These are phyloP conservation scores for Fagus sylvatica DNA, from an alignment of 306 rosid species.

Conservation along the genomic window DNA sequence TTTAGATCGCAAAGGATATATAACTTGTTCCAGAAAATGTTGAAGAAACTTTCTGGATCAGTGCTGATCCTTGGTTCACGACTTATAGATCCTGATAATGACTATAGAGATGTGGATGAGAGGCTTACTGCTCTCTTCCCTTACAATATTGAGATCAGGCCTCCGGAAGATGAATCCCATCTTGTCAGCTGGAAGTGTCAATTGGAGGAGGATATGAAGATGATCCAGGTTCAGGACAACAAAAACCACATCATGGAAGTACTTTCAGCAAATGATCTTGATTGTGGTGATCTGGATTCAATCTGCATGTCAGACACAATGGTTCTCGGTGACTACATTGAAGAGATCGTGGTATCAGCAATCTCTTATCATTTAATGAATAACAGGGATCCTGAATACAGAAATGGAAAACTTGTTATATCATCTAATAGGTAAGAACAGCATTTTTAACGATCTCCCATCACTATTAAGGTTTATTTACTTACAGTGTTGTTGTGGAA, in stretches of 20 bases:
- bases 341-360: constrained; percentile 95
- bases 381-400: constrained; percentile 83
- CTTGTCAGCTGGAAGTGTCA: constrained; percentile 90
- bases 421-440: constrained; percentile 64
- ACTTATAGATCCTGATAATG: constrained; percentile 52
- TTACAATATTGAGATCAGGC: constrained; percentile 75
- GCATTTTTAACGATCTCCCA: constrained; percentile 7
- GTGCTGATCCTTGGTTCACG: constrained; percentile 86
- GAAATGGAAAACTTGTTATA: constrained; percentile 85
- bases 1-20: constrained; percentile 65
- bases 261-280: constrained; percentile 90
- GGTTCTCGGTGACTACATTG: constrained; percentile 79
- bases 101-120: constrained; percentile 63
- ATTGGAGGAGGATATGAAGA: constrained; percentile 88
- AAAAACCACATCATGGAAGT: constrained; percentile 88
- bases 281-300: constrained; percentile 80
- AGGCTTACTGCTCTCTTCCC: constrained; percentile 68
- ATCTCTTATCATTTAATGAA: constrained; percentile 87
- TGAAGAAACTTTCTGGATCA: constrained; percentile 73
- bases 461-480: not conserved
- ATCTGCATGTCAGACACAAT: constrained; percentile 77
- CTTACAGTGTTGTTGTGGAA: constrained; percentile 32
- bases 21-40: constrained; percentile 79
- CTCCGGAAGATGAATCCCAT: constrained; percentile 82
- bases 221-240: constrained; percentile 89